Base-by-base conservation (phyloP, 139 green algal species). In the Chlorella ohadii region DNA sequence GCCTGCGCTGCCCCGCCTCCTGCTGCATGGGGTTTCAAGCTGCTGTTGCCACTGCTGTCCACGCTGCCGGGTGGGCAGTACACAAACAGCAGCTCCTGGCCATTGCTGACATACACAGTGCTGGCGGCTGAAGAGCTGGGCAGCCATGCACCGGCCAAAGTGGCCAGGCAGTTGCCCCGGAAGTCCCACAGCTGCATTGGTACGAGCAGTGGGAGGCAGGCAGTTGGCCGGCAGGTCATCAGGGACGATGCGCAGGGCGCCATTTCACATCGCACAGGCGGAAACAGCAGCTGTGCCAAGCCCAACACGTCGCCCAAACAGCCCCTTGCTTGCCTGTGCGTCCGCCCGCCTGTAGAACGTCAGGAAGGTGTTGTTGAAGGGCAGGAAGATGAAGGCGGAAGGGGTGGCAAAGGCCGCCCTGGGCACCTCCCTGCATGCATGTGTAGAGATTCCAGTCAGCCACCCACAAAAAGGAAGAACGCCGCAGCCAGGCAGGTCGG, bases 311-410 rank as follows among this genome's bases (percentile, higher is more conserved):
- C 6, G 44, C 11, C 12, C 51, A 20, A 9, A 59, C 15, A 22
- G 2, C 11, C 51, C 12, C 51, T 59, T 12, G 47, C 73, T 22
- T 47, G 31, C 73, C 73, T 79, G n/a, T 20, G 47, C 73, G 11
- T 36, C 19, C 17, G 31, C 47, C 17, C 25, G 1, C 36, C 72
- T 11, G 20, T 39, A 82, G 59, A 82, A 82, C 20, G 76, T 63
- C 22, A 82, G 59, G 59, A 82, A 82, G 4, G 59, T 31, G 59
- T 59, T 27, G 59, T 72, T 82, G 76, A 82, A 82, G 36, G 76
- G 59, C 25, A 82, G 76, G 59, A 72, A 63, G 57, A 82, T 72
- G 59, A 82, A 82, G 36, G 76, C 76, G 1, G 41, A 12, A 0
- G 76, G 76, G 1, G 76, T 25, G 5, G 36, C 17, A 36, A 82